Conservation (phyloP, 1,139 yeast species). For the Meyerozyma guilliermondii region DNA sequence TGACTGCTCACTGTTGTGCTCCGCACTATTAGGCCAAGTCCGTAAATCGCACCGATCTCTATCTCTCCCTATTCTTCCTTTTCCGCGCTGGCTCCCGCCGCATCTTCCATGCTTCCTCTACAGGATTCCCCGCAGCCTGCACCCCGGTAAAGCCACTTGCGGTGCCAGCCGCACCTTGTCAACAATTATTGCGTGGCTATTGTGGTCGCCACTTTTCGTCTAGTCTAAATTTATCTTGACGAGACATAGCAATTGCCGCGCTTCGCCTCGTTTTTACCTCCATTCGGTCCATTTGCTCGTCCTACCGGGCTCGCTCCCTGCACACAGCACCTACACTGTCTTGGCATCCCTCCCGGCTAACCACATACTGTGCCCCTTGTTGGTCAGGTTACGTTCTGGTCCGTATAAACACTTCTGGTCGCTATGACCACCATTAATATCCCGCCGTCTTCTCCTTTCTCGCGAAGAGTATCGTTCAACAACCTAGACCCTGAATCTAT, state of each 20-base stretch:
- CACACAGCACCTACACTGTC: background rate
- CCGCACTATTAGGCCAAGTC: too few species aligned
- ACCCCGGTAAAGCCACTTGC: too few species aligned
- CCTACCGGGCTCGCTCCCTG: background rate
- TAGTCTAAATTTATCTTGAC: too few species aligned
- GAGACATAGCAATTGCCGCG: too few species aligned
- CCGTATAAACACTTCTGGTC: background rate
- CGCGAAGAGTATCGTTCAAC: slow-evolving; percentile 43
- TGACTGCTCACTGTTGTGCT: too few species aligned
- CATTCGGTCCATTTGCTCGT: background rate
- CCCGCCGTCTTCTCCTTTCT: slow-evolving; percentile 11
- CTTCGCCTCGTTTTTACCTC: background rate
- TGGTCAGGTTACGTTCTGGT: background rate
- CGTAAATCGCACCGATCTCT: too few species aligned
- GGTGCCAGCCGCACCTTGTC: too few species aligned
- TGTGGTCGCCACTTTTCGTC: too few species aligned
- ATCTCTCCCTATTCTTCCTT: background rate
- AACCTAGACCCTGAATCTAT: slow-evolving; percentile 30
- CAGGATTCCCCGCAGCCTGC: background rate
- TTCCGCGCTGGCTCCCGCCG: background rate
- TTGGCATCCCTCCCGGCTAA: background rate
- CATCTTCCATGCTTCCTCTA: background rate
- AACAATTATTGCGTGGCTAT: too few species aligned
- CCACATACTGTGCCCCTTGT: background rate
- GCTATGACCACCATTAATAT: background rate